These are phyloP conservation scores for Kodamaea anthophila DNA, from an alignment of 1,139 yeast genomes.

Conservation along the genomic window DNA sequence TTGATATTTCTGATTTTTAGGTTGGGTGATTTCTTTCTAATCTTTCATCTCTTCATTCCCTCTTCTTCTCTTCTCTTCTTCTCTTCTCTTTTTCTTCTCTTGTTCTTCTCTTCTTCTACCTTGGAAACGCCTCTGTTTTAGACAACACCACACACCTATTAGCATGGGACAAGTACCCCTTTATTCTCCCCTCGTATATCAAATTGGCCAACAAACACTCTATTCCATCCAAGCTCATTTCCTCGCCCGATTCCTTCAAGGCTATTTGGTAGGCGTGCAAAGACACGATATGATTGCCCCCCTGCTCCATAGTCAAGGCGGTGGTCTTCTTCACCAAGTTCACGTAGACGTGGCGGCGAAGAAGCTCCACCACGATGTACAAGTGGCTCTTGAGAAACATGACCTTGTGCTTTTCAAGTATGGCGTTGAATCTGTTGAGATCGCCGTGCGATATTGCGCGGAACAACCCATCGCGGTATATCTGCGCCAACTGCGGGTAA, in stretches of 20 bases:
- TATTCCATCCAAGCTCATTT: conserved; percentile 39
- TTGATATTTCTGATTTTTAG: no score
- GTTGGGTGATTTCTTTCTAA: no score
- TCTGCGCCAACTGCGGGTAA: conserved; percentile 35
- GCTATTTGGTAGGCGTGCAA: conserved; percentile 44
- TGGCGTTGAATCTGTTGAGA: conserved; percentile 40
- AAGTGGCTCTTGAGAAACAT: conserved; percentile 55
- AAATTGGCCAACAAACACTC: conserved; percentile 71
- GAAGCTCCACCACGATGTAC: conserved; percentile 53
- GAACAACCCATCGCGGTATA: conserved; percentile 47
- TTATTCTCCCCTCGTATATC: conserved; percentile 56
- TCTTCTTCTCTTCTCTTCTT: no score
- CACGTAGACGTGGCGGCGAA: conserved; percentile 48
- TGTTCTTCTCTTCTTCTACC: no score
- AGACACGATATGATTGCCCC: conserved; percentile 34
- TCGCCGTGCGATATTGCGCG: conserved; percentile 51
- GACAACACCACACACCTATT: conserved; percentile 72
- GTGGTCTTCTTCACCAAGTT: conserved; percentile 49
- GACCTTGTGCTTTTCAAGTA: conserved; percentile 39
- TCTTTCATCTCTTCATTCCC: no score
- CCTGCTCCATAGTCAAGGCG: conserved; percentile 14
- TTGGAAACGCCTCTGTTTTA: conserved; percentile 58
- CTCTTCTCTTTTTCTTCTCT: no score
- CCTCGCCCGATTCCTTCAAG: conserved; percentile 31
- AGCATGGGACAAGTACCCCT: conserved; percentile 80